Evolutionary conservation across 352 stramenopile species (phyloP).

Genomic region (Phytopythium vexans): DNA sequence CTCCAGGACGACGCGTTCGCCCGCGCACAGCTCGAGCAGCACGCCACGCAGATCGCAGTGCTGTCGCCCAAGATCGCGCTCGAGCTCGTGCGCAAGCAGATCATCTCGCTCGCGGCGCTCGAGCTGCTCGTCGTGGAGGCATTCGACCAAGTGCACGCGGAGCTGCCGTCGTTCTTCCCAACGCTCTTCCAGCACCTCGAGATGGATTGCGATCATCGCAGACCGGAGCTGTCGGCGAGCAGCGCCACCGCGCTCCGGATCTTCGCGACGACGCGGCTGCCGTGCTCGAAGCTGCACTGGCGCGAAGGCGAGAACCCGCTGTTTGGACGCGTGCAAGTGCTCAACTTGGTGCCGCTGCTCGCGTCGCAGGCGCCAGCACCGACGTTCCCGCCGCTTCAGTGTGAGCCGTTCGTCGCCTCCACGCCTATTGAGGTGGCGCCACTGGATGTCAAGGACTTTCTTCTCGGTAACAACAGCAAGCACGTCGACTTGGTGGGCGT

Average conservation of each 20-base stretch:
- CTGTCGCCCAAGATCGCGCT: slow-evolving; percentile 49
- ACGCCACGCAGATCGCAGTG: slow-evolving; percentile 28
- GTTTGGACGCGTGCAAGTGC: slow-evolving; percentile 52
- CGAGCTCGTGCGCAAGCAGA: slow-evolving; percentile 26
- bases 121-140: slow-evolving; percentile 57
- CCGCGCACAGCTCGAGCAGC: slow-evolving; percentile 14
- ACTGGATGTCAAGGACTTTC: slow-evolving; percentile 50
- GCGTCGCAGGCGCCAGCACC: slow-evolving; percentile 13
- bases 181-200: slow-evolving; percentile 27
- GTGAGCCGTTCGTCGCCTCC: slow-evolving; percentile 33
- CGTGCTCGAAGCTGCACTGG: slow-evolving; percentile 54
- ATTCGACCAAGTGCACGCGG: slow-evolving; percentile 59
- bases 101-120: slow-evolving; percentile 25
- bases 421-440: slow-evolving; percentile 1
- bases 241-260: slow-evolving; percentile 21
- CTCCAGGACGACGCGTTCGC: slow-evolving; percentile 16
- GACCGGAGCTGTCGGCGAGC: not conserved
- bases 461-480: slow-evolving; percentile 67
- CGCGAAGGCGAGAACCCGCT: slow-evolving; percentile 45
- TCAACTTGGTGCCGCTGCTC: slow-evolving; percentile 58
- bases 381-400: slow-evolving; percentile 39
- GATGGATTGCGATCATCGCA: slow-evolving; percentile 7
- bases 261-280: slow-evolving; percentile 54
- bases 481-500: slow-evolving; percentile 62
- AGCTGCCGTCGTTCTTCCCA: slow-evolving; percentile 57